Evolutionary conservation across 208 protist species (phyloP).

Genomic region (Crithidia expoeki): DNA sequence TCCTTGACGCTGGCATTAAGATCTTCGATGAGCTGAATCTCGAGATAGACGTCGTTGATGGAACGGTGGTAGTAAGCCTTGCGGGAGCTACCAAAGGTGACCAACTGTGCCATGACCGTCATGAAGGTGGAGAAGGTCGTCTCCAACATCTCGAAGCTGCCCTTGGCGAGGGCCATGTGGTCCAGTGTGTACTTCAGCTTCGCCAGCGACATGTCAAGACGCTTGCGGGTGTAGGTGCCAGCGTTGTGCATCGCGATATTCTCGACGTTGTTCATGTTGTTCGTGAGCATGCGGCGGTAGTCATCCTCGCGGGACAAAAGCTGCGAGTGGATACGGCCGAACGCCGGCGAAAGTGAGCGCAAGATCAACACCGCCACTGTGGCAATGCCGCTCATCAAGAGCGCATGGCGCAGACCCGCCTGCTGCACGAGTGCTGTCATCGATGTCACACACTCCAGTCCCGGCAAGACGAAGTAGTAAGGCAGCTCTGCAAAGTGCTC

Average conservation of each 20-base stretch:
- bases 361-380: slow-evolving; percentile 61
- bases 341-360: slow-evolving; percentile 61
- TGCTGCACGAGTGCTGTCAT: slow-evolving; percentile 66
- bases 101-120: slow-evolving; percentile 54
- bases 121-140: slow-evolving; percentile 65
- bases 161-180: slow-evolving; percentile 81
- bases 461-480: slow-evolving; percentile 87
- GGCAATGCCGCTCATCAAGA: slow-evolving; percentile 53
- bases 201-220: slow-evolving; percentile 64
- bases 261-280: slow-evolving; percentile 74
- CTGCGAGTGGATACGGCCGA: slow-evolving; percentile 76
- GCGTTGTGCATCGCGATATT: slow-evolving; percentile 84
- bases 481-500: slow-evolving; percentile 91
- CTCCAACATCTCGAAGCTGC: slow-evolving; percentile 80
- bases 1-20: slow-evolving; percentile 83
- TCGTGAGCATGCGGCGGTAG: slow-evolving; percentile 82
- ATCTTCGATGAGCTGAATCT: slow-evolving; percentile 82
- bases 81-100: slow-evolving; percentile 59
- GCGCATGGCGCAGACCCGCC: slow-evolving; percentile 47
- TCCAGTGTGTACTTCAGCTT: slow-evolving; percentile 70
- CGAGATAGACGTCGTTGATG: slow-evolving; percentile 70
- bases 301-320: slow-evolving; percentile 77
- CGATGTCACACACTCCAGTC: slow-evolving; percentile 64
- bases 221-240: slow-evolving; percentile 53
- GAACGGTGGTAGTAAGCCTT: slow-evolving; percentile 41